Conservation (phyloP, 2,329 filamentous ascomycete genomes). For the Pseudopithomyces chartarum region DNA sequence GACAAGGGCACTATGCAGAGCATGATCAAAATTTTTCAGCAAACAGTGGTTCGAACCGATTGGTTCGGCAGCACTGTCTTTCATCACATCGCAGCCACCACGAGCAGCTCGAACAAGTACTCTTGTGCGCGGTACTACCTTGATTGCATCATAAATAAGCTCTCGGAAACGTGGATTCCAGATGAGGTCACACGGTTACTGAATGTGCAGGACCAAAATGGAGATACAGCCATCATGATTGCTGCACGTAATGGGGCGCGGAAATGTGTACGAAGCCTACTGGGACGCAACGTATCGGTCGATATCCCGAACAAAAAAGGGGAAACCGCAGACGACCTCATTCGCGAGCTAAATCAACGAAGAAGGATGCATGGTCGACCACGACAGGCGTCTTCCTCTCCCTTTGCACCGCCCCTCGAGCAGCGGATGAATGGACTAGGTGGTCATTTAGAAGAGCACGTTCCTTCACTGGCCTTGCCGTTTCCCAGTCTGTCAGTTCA, state of each 20-base stretch:
- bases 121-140: conserved; percentile 92
- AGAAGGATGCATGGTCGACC: conserved; percentile 63
- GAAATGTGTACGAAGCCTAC: conserved; percentile 70
- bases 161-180: conserved; percentile 77
- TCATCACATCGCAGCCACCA: conserved; percentile 90
- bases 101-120: conserved; percentile 82
- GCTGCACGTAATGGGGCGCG: conserved; percentile 87
- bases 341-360: conserved; percentile 71
- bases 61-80: conserved; percentile 85
- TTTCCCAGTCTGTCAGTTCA: conserved; percentile 29
- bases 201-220: conserved; percentile 81
- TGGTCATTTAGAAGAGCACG: conserved; percentile 23
- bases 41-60: conserved; percentile 80
- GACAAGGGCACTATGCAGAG: conserved; percentile 89
- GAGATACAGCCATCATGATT: conserved; percentile 88
- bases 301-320: conserved; percentile 83
- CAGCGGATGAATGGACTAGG: conserved; percentile 38
- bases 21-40: conserved; percentile 81
- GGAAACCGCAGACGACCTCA: conserved; percentile 82
- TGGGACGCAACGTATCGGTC: conserved; percentile 77
- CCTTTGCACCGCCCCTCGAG: conserved; percentile 50
- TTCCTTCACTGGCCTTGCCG: conserved; percentile 26
- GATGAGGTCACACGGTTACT: conserved; percentile 78
- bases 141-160: conserved; percentile 85
- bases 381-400: conserved; percentile 76